These are phyloP conservation scores for Brassica carinata DNA, from an alignment of 345 rosid species.

Conservation along the genomic window DNA sequence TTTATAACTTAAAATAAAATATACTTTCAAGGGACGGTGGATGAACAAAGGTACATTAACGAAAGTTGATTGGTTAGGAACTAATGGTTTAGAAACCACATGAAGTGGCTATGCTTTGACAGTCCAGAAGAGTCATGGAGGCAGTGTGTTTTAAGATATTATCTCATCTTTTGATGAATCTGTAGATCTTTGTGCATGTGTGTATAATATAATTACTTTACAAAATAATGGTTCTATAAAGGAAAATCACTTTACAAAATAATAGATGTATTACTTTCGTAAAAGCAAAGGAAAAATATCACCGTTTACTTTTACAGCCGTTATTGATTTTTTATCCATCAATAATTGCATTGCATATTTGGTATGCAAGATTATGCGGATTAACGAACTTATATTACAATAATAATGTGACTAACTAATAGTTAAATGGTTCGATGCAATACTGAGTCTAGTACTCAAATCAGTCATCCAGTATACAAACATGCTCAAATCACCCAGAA, in stretches of 20 bases:
- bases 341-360: neutral
- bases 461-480: neutral
- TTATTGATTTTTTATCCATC: neutral
- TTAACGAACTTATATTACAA: neutral
- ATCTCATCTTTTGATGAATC: conserved; percentile 32
- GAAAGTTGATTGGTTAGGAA: conserved; percentile 37
- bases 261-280: neutral
- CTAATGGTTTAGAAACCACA: conserved; percentile 27
- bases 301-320: neutral
- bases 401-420: neutral
- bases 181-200: conserved; percentile 7
- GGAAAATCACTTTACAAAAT: neutral
- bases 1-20: neutral
- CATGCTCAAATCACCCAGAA: neutral
- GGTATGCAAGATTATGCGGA: neutral
- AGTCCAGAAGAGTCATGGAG: conserved; percentile 45
- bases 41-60: conserved; percentile 4
- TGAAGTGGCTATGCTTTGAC: conserved; percentile 31
- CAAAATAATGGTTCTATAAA: too few relatives aligned
- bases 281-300: neutral
- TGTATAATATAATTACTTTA: conserved; percentile 6
- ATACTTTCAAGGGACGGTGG: neutral
- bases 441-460: neutral
- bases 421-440: neutral
- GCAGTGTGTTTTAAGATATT: conserved; percentile 17